Evolutionary conservation across 768 basidiomycete species (phyloP).

Genomic region (Amanita fuliginea): DNA sequence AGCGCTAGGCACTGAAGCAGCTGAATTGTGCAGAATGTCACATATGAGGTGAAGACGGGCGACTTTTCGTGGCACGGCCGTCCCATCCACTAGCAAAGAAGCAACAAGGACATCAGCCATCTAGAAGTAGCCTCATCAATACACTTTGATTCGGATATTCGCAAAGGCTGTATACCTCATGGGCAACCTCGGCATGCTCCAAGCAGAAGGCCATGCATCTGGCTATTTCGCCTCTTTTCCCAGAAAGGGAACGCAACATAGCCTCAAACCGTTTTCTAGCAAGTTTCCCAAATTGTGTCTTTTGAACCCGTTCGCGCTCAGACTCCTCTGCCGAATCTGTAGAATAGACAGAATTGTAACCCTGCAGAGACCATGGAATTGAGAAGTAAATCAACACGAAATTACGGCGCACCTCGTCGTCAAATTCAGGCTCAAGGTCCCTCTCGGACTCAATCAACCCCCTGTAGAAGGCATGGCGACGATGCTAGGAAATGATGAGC

Average conservation of each 20-base stretch:
- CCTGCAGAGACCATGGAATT: constrained; percentile 29
- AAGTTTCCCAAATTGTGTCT: constrained; percentile 65
- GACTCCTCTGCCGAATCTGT: constrained; percentile 93
- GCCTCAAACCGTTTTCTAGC: constrained; percentile 82
- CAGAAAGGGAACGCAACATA: constrained; percentile 80
- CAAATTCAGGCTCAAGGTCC: constrained; percentile 55
- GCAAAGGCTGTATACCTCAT: constrained; percentile 48
- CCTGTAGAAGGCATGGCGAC: constrained; percentile 58
- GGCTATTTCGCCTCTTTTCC: constrained; percentile 83
- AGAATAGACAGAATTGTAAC: constrained; percentile 81
- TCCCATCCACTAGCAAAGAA: constrained; percentile 82
- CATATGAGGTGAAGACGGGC: constrained; percentile 93
- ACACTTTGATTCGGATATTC: neutral
- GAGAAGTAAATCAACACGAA: neutral
- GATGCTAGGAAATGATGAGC: constrained; percentile 37
- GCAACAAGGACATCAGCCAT: constrained; percentile 84
- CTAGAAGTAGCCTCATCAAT: constrained; percentile 25
- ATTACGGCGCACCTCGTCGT: constrained; percentile 56
- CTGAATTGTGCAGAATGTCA: constrained; percentile 96
- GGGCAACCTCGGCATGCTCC: constrained; percentile 92
- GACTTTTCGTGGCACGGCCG: constrained; percentile 94
- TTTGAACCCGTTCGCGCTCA: constrained; percentile 73
- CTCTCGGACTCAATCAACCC: constrained; percentile 53
- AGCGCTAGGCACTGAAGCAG: constrained; percentile 85
- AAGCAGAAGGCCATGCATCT: constrained; percentile 96